Conservation (phyloP, 116 monocot genomes). For the Dioscorea cayenensis region DNA sequence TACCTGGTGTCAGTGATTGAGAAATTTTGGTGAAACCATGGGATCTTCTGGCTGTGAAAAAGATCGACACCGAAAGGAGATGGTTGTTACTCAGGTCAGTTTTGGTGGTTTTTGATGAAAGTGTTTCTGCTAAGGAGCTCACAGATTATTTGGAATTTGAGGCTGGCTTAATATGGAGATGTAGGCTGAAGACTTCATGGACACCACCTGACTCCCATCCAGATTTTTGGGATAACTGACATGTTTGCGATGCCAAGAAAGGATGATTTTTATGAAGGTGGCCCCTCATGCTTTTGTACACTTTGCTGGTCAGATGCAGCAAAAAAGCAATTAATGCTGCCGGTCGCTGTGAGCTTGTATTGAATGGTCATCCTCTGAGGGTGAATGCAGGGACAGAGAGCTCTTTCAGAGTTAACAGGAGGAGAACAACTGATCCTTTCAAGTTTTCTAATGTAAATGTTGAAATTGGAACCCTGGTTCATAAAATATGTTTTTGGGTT, state of each 20-base stretch:
- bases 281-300: conserved; percentile 86
- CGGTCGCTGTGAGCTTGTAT: conserved; percentile 35
- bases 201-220: conserved; percentile 76
- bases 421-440: conserved; percentile 32
- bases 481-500: conserved; percentile 30
- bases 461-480: conserved; percentile 46
- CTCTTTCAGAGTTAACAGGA: conserved; percentile 19
- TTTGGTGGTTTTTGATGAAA: conserved; percentile 63
- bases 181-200: conserved; percentile 76
- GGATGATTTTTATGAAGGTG: conserved; percentile 26
- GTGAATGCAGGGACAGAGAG: conserved; percentile 38
- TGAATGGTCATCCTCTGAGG: conserved; percentile 22
- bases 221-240: conserved; percentile 20
- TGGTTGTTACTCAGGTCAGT: conserved; percentile 54
- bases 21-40: conserved; percentile 1
- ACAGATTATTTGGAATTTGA: conserved; percentile 46
- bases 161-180: conserved; percentile 59
- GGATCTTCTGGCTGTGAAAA: conserved; percentile 20
- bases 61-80: conserved; percentile 14
- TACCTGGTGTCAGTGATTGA: too few species aligned
- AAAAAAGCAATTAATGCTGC: conserved; percentile 37
- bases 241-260: neutral
- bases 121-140: conserved; percentile 47
- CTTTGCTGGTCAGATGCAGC: conserved; percentile 59
- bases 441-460: conserved; percentile 35